phyloP scores from a whole-genome alignment of 345 rosid species.

The Citrus cavaleriei region DNA sequence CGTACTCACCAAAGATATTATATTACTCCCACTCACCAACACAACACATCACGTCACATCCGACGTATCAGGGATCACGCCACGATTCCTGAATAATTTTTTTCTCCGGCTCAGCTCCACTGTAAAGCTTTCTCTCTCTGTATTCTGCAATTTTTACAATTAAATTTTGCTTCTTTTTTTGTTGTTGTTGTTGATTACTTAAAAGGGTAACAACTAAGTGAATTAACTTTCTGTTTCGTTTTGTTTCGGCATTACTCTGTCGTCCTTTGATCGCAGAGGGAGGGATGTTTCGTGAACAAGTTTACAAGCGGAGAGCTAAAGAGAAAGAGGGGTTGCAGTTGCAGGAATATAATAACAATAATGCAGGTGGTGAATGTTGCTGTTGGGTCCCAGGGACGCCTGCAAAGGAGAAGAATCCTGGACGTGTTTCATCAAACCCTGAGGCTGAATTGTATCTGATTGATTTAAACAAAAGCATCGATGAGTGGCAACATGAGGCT shows the following conservation, averaged over 20 bases:
- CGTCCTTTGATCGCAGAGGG: too few species aligned
- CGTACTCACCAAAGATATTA: too few species aligned
- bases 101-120: not conserved
- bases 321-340: not conserved
- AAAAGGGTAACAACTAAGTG: not conserved
- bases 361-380: not conserved
- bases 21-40: not conserved
- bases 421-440: not conserved
- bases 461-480: conserved; percentile 8
- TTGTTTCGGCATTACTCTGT: not conserved
- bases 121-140: not conserved
- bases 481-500: not conserved
- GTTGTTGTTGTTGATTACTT: not conserved
- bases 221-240: not conserved
- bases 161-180: too few species aligned
- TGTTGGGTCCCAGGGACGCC: conserved; percentile 22
- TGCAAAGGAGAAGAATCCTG: not conserved
- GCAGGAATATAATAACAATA: not conserved
- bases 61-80: not conserved
- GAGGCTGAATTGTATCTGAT: not conserved
- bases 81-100: too few species aligned
- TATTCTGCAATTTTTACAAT: not conserved
- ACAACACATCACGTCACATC: not conserved
- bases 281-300: not conserved
- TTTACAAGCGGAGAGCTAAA: not conserved